Evolutionary conservation across 2,329 filamentous ascomycete genomes (phyloP), one percentile per base, ranked within the genome.

Genomic region (Cordyceps fumosorosea): DNA sequence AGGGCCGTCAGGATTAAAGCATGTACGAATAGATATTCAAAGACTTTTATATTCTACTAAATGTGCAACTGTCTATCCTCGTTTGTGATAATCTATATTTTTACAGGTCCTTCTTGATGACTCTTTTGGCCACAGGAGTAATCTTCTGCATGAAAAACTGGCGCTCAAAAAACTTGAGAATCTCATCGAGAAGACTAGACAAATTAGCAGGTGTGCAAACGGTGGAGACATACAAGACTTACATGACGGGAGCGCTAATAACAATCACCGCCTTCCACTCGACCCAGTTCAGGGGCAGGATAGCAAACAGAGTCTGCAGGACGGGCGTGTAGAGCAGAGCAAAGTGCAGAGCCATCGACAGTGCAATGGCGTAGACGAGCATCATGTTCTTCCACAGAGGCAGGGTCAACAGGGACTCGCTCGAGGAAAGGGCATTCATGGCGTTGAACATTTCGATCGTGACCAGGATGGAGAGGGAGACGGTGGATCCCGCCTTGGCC

Each of bases 401-500:
- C 65, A 99, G 84, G 2, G 93, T 97, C 62, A 99, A 77, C 14
- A 99, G 86, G 18, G 91, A 96, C 77, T 99, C 95, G 75, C 91
- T 96, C 0, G 92, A 96, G 1, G 92, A 97, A 37, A 99, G 84
- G 0, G 93, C 95, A 73, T 99, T 99, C 89, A 98, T 93, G 69
- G 95, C 95, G 77, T 99, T 99, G 73, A 99, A 85, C 95, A 99
- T 99, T 79, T 99, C 95, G 71, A 99, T 98, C 64, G 97, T 92
- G 52, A 99, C 95, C 20, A 99, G 83, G 70, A 89, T 89, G 3
- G 91, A 96, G 64, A 99, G 83, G 7, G 92, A 97, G 32, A 99
- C 87, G 1, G 95, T 99, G 22, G 92, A 96, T 2, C 92, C 95
- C 5, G 93, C 86, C 77, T 93, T 93, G 67, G 93, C 87, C 81